Percentiles rank a stretch among this genome's conserved stretches.
Conservation (phyloP, 2,329 filamentous ascomycete species). For the Metarhizium rileyi region DNA sequence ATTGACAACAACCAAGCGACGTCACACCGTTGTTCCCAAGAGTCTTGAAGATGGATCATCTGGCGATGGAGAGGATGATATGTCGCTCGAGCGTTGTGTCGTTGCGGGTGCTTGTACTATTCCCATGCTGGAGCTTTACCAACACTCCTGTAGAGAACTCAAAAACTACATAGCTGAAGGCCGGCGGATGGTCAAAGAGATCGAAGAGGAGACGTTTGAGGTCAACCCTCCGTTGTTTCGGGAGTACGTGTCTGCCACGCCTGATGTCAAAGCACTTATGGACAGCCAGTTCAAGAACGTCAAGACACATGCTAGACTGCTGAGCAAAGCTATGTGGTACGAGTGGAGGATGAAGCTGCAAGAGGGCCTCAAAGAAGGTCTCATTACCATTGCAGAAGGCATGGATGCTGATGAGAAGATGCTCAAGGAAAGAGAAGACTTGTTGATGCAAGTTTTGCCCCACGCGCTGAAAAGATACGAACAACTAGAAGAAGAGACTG, state of each 20-base stretch:
- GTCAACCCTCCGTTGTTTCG: conserved; percentile 87
- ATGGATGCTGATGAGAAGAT: conserved; percentile 65
- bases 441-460: conserved; percentile 61
- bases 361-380: conserved; percentile 68
- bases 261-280: conserved; percentile 77
- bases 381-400: conserved; percentile 64
- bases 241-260: conserved; percentile 79
- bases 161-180: conserved; percentile 97
- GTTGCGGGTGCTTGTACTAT: conserved; percentile 85
- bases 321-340: conserved; percentile 97
- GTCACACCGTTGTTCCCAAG: conserved; percentile 65
- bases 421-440: conserved; percentile 56
- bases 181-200: conserved; percentile 77
- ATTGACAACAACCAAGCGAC: conserved; percentile 86
- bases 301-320: conserved; percentile 79
- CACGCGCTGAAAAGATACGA: conserved; percentile 50
- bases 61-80: conserved; percentile 36
- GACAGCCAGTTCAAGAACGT: conserved; percentile 97
- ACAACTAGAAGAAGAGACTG: conserved; percentile 51
- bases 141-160: conserved; percentile 89
- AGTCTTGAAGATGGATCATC: conserved; percentile 32
- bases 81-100: conserved; percentile 66
- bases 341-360: conserved; percentile 91
- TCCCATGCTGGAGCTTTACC: conserved; percentile 88
- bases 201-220: conserved; percentile 78